These are phyloP conservation scores for Cyberlindnera subsufficiens DNA, from an alignment of 805 yeast genomes.

Conservation along the genomic window DNA sequence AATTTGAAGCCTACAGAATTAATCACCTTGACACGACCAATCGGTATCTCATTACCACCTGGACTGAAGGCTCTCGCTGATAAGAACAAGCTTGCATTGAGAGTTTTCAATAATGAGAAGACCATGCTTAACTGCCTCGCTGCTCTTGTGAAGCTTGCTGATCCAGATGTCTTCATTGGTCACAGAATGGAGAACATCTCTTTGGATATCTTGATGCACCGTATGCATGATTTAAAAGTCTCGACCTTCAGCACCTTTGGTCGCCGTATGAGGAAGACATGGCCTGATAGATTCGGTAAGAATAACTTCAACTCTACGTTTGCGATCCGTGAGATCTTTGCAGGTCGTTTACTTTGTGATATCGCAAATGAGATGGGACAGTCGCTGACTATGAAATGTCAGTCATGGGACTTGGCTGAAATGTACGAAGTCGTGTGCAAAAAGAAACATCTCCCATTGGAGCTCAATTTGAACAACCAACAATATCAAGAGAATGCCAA, in stretches of 20 bases:
- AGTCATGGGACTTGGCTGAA: conserved; percentile 89
- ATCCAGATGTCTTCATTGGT: conserved; percentile 89
- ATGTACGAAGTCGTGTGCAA: conserved; percentile 81
- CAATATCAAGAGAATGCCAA: conserved; percentile 62
- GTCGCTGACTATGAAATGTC: conserved; percentile 85
- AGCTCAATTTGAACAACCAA: conserved; percentile 65
- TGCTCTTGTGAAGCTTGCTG: conserved; percentile 62
- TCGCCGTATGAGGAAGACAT: conserved; percentile 64
- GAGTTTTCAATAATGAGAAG: conserved; percentile 67
- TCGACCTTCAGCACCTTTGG: conserved; percentile 79
- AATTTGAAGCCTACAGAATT: conserved; percentile 52
- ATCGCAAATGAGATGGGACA: conserved; percentile 93
- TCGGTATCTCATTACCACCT: conserved; percentile 66
- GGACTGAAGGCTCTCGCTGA: conserved; percentile 62
- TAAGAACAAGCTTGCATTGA: conserved; percentile 44
- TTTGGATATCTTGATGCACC: conserved; percentile 71
- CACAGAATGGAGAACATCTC: conserved; percentile 78
- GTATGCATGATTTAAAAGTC: conserved; percentile 72
- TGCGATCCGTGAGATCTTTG: conserved; percentile 60
- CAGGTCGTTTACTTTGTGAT: conserved; percentile 89
- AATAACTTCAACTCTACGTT: conserved; percentile 44
- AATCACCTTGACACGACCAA: conserved; percentile 76
- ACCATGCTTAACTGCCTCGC: conserved; percentile 69
- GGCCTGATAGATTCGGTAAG: conserved; percentile 72
- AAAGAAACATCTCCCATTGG: conserved; percentile 54